phyloP scores from a whole-genome alignment of 2,329 filamentous ascomycete genomes.

The Penicillium sp. region DNA sequence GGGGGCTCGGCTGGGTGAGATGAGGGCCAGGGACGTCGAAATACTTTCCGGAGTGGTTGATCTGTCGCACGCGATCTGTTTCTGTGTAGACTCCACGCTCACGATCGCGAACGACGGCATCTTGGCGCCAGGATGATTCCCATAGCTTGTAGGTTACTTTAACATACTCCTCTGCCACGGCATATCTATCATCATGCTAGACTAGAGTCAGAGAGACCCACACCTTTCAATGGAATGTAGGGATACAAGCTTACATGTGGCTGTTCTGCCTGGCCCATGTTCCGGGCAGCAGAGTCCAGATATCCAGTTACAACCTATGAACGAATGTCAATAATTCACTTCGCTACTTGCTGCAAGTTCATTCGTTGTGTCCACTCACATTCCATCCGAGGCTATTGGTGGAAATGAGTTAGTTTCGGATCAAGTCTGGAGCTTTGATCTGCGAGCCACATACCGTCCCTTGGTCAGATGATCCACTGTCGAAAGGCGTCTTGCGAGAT shows the following conservation, averaged over 20 bases:
- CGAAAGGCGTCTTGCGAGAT: conserved; percentile 66
- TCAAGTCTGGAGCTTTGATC: neutral
- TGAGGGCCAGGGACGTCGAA: conserved; percentile 69
- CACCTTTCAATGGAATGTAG: neutral
- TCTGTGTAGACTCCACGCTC: conserved; percentile 64
- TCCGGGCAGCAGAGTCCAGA: conserved; percentile 67
- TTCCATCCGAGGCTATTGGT: conserved; percentile 59
- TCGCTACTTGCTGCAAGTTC: neutral
- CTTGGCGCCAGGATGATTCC: conserved; percentile 69
- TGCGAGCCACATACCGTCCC: conserved; percentile 52
- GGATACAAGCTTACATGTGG: conserved; percentile 36
- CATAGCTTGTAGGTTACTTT: conserved; percentile 69
- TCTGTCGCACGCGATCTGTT: conserved; percentile 63
- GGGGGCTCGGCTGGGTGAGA: conserved; percentile 68
- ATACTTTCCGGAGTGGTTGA: conserved; percentile 68
- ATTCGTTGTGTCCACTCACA: conserved; percentile 36
- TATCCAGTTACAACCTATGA: conserved; percentile 68
- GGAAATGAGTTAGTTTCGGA: conserved; percentile 1
- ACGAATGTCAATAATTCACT: conserved; percentile 19
- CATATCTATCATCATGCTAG: conserved; percentile 69
- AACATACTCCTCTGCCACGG: conserved; percentile 67
- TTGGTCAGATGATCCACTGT: conserved; percentile 70
- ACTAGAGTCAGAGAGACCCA: neutral
- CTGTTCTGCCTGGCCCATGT: conserved; percentile 63
- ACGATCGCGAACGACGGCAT: conserved; percentile 66